Evolutionary conservation across 2,329 filamentous ascomycete genomes (phyloP).

Genomic region (Xylariaceae sp.): DNA sequence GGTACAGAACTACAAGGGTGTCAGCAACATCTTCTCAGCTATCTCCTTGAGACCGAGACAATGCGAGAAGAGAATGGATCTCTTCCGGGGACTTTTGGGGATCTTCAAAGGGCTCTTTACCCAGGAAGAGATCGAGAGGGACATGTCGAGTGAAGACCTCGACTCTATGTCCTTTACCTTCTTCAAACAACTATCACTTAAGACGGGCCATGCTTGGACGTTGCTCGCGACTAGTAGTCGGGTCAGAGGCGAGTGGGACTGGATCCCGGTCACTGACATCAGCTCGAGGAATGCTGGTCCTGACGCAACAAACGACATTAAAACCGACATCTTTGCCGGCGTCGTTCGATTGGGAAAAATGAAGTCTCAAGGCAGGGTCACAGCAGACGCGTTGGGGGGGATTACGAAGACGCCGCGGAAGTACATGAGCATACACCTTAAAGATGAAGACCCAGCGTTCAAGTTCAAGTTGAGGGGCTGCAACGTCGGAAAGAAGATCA

Average conservation of each 20-base stretch:
- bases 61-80: constrained; percentile 14
- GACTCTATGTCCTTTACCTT: constrained; percentile 27
- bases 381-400: constrained; percentile 18
- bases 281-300: neutral
- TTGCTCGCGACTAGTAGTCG: constrained; percentile 27
- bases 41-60: constrained; percentile 27
- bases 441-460: constrained; percentile 19
- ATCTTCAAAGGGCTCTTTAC: constrained; percentile 29
- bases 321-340: constrained; percentile 28
- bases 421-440: constrained; percentile 27
- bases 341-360: constrained; percentile 24
- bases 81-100: constrained; percentile 29
- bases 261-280: constrained; percentile 25
- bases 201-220: constrained; percentile 28
- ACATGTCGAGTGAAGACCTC: constrained; percentile 7
- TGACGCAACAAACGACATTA: constrained; percentile 12
- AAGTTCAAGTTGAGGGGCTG: constrained; percentile 26
- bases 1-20: constrained; percentile 30
- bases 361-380: constrained; percentile 6
- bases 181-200: constrained; percentile 27
- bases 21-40: constrained; percentile 35
- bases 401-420: constrained; percentile 21
- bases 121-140: constrained; percentile 16
- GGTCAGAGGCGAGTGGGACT: constrained; percentile 26
- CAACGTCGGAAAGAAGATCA: constrained; percentile 13